phyloP scores from a whole-genome alignment of 1,284 basidiomycete species.

The Austropuccinia psidii region DNA sequence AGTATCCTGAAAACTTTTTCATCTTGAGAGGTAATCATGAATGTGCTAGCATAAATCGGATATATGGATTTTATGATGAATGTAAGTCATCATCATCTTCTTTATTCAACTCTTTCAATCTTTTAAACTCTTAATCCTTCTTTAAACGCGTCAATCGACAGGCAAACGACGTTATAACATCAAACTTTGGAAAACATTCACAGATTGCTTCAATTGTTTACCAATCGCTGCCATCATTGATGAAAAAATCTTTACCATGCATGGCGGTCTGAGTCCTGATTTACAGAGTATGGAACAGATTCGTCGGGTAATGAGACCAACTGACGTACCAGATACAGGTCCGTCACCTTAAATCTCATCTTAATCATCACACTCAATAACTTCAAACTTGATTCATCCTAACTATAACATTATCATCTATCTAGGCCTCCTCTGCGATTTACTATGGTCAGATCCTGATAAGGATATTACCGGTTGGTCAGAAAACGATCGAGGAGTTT shows the following conservation, averaged over 20 bases:
- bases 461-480: slow-evolving; percentile 99
- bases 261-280: slow-evolving; percentile 86
- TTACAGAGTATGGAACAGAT: slow-evolving; percentile 99
- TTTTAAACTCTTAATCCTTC: background rate
- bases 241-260: slow-evolving; percentile 87
- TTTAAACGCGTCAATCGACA: slow-evolving; percentile 46
- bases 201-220: slow-evolving; percentile 91
- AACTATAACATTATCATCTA: slow-evolving; percentile 12
- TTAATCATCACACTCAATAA: background rate
- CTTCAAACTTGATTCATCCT: background rate
- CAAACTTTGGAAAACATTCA: slow-evolving; percentile 96
- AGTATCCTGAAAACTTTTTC: slow-evolving; percentile 97
- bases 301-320: slow-evolving; percentile 96
- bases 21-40: slow-evolving; percentile 90
- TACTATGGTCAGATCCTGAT: slow-evolving; percentile 98
- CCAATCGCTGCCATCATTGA: slow-evolving; percentile 94
- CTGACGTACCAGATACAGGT: slow-evolving; percentile 98
- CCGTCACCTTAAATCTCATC: slow-evolving; percentile 44
- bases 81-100: slow-evolving; percentile 55
- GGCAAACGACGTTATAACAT: slow-evolving; percentile 97
- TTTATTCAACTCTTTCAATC: background rate
- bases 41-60: slow-evolving; percentile 88
- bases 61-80: slow-evolving; percentile 95
- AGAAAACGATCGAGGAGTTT: slow-evolving; percentile 97
- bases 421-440: slow-evolving; percentile 79